A percentile compares a stretch with the other conserved stretches of the same genome.
Evolutionary conservation across 164 flowering plant species (phyloP).

Genomic region (Taxillus chinensis): DNA sequence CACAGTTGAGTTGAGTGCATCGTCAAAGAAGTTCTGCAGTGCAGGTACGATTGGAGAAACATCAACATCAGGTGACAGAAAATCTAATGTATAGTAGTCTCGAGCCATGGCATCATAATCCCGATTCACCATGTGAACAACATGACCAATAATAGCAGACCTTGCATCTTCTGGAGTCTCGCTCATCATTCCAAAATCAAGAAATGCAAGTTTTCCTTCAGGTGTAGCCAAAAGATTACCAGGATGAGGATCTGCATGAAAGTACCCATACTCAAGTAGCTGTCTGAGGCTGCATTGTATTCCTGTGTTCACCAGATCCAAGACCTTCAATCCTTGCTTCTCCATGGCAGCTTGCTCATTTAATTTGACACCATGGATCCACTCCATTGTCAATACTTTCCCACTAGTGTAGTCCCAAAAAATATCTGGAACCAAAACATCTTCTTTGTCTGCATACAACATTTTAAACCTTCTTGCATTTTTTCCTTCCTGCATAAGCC

Average conservation of each 20-base stretch:
- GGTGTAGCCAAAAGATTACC: conserved; percentile 97
- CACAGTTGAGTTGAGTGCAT: conserved; percentile 79
- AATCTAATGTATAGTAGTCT: conserved; percentile 90
- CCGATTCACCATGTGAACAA: conserved; percentile 97
- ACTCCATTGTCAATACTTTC: conserved; percentile 95
- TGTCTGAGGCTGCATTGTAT: conserved; percentile 96
- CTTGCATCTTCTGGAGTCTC: conserved; percentile 98
- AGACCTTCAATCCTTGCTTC: conserved; percentile 73
- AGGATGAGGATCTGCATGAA: conserved; percentile 99
- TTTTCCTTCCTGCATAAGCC: conserved; percentile 87
- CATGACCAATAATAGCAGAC: conserved; percentile 90
- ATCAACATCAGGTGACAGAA: conserved; percentile 82
- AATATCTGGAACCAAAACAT: conserved; percentile 87
- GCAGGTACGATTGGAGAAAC: conserved; percentile 97
- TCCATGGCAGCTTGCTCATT: conserved; percentile 87
- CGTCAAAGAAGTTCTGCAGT: conserved; percentile 81
- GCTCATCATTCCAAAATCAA: conserved; percentile 99
- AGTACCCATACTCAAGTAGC: conserved; percentile 89
- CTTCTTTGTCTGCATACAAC: conserved; percentile 86
- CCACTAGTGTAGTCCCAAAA: conserved; percentile 92
- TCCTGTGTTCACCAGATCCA: conserved; percentile 88
- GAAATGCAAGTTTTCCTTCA: conserved; percentile 93
- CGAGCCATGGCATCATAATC: conserved; percentile 99
- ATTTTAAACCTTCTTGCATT: conserved; percentile 93
- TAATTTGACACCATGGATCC: conserved; percentile 89